Base-by-base conservation (phyloP, 805 yeast species). In the Candida multigemmis region DNA sequence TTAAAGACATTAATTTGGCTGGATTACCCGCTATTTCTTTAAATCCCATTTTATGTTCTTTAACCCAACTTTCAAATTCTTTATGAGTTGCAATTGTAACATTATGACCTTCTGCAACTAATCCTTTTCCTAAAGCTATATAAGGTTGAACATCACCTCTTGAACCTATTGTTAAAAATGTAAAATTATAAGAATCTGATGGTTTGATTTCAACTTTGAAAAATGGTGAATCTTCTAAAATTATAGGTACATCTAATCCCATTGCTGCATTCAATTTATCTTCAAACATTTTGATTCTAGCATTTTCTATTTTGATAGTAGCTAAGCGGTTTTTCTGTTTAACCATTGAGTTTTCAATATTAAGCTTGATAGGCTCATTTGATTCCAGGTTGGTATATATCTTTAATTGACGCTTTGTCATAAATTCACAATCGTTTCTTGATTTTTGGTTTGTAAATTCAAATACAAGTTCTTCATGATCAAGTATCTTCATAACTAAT, bases 111-210 rank as follows among this genome's bases (percentile, higher is more conserved):
- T 89, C 96, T 14, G 58, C 61, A 24, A 73, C 51, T 22, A 89
- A 59, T 0, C 87, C 94, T 38, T 75, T 74, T 0, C 84, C 91
- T n/a, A 89, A 54, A 0, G 96, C 89, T 38, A 89, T 80, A 48
- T 86, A 89, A 0, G 97, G 97, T 53, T 89, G 97, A 5, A 89
- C 96, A 53, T 89, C 97, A 18, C 97, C 97, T 32, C 97, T 66
- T 0, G 96, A 85, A 0, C 97, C 97, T 41, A 89, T 89, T 0
- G 96, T 89, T 32, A 89, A 53, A 25, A 85, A 56, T 0, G 81
- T 77, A 42, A 87, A 69, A 16, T 65, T 68, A 40, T 67, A 68
- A 2, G 73, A 52, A 26, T 70, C 63, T 1, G 62, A 45, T 0
- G 94, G 81, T 31, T 58, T 63, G 17, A 73, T 54, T 24, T 55